phyloP scores from a whole-genome alignment of 2,329 filamentous ascomycete genomes.

The Beauveria caledonica region DNA sequence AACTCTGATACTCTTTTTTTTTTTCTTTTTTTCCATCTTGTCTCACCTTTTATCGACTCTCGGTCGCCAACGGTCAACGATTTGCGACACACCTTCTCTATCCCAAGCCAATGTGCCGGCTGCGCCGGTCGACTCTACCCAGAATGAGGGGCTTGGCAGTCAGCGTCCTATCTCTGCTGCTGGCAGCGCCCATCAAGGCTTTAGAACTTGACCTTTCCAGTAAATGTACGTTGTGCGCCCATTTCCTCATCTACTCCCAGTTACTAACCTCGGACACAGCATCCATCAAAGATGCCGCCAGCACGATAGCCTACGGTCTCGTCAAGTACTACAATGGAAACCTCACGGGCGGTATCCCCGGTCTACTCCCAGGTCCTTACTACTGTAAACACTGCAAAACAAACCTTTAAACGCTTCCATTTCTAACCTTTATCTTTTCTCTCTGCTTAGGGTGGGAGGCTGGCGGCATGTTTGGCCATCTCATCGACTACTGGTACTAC shows the following conservation, averaged over 20 bases:
- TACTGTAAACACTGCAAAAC: slow-evolving; percentile 46
- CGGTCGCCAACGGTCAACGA: too few relatives aligned
- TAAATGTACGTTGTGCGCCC: background rate
- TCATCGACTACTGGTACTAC: slow-evolving; percentile 59
- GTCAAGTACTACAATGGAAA: slow-evolving; percentile 48
- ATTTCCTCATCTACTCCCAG: background rate
- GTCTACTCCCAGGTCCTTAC: slow-evolving; percentile 52
- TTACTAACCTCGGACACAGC: slow-evolving; percentile 22
- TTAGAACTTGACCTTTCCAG: background rate
- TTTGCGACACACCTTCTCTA: background rate
- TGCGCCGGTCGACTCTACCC: background rate
- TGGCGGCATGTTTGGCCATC: slow-evolving; percentile 53
- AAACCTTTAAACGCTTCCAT: slow-evolving; percentile 18
- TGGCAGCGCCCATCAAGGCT: background rate
- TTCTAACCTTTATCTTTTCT: slow-evolving; percentile 12
- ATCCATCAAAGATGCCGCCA: slow-evolving; percentile 41
- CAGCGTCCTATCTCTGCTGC: background rate
- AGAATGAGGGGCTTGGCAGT: background rate
- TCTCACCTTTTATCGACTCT: background rate
- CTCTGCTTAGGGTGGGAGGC: slow-evolving; percentile 52
- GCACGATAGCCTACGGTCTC: slow-evolving; percentile 39
- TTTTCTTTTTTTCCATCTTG: background rate
- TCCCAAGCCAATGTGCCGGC: background rate
- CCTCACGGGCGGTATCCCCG: slow-evolving; percentile 48
- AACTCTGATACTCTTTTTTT: too few relatives aligned